A percentile compares a stretch with the other conserved stretches of the same genome.
Conservation (phyloP, 305 asterid species). For the Fraxinus albicans region DNA sequence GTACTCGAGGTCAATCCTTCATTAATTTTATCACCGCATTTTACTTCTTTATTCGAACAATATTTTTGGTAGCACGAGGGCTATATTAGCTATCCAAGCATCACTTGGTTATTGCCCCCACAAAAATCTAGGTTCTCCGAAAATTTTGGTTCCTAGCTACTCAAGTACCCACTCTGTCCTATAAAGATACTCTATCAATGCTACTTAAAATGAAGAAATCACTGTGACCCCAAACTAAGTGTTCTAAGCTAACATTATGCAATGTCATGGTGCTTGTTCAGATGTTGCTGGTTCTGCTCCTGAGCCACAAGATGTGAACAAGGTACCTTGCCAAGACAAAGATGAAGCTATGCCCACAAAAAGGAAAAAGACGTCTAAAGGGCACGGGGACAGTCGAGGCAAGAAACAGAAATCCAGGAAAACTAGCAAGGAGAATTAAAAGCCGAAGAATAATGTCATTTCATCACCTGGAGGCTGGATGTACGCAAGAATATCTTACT, state of each 20-base stretch:
- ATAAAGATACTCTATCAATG: neutral
- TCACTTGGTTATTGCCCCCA: neutral
- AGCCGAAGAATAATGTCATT: constrained; percentile 26
- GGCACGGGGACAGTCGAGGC: constrained; percentile 33
- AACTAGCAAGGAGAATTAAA: constrained; percentile 26
- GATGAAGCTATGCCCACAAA: constrained; percentile 33
- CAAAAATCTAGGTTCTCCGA: neutral
- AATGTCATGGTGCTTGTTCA: constrained; percentile 13
- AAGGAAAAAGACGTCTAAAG: constrained; percentile 45
- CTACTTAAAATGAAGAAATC: neutral
- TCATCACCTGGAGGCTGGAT: neutral
- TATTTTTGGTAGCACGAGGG: neutral
- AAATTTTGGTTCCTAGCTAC: neutral
- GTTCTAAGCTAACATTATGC: neutral
- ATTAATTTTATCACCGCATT: neutral
- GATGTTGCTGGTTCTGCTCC: constrained; percentile 25
- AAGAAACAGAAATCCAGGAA: constrained; percentile 55
- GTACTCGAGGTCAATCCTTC: constrained; percentile 40
- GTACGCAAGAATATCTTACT: neutral
- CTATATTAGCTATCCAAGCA: neutral
- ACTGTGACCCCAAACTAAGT: neutral
- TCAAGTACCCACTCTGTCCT: neutral
- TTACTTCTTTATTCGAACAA: neutral
- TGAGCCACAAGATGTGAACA: constrained; percentile 28
- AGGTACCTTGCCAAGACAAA: constrained; percentile 29